Evolutionary conservation across 495 filamentous ascomycete species (phyloP).

Genomic region (Staphylotrichum tortipilum): DNA sequence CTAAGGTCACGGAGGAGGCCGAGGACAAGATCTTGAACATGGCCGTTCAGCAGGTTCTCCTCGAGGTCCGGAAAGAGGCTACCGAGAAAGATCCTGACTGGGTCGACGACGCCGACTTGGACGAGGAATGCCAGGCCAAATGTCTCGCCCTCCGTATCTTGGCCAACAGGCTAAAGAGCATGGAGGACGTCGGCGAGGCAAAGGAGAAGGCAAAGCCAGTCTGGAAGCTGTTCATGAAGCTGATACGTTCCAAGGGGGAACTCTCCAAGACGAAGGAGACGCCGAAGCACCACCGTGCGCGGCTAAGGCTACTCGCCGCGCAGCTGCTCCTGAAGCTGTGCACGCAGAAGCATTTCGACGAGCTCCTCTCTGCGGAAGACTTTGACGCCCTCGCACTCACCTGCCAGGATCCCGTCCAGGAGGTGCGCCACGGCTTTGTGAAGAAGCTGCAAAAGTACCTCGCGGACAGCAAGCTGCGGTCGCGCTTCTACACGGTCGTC

Average conservation of each 20-base stretch:
- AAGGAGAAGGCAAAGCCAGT: constrained; percentile 58
- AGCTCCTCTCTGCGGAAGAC: constrained; percentile 55
- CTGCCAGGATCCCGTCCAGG: constrained; percentile 63
- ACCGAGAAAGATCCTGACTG: constrained; percentile 48
- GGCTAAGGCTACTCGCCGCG: constrained; percentile 73
- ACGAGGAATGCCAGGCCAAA: constrained; percentile 78
- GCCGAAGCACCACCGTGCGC: constrained; percentile 61
- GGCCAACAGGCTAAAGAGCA: constrained; percentile 73
- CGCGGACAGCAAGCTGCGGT: constrained; percentile 54
- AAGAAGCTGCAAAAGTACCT: constrained; percentile 82
- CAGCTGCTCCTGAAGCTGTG: constrained; percentile 80
- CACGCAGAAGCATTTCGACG: constrained; percentile 61
- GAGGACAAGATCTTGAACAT: constrained; percentile 72
- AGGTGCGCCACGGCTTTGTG: constrained; percentile 71
- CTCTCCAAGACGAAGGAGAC: constrained; percentile 65
- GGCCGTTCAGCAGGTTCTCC: constrained; percentile 63
- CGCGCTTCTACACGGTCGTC: constrained; percentile 77
- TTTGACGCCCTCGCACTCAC: constrained; percentile 77
- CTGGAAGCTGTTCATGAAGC: constrained; percentile 65
- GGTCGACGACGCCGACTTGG: constrained; percentile 59
- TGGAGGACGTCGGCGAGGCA: constrained; percentile 50
- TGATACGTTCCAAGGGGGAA: constrained; percentile 70
- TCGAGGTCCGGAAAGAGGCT: constrained; percentile 53
- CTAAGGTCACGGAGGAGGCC: constrained; percentile 61
- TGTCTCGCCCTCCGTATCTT: constrained; percentile 81